phyloP scores from a whole-genome alignment of 78 protist species.

The Blattamonas nauphoetae region DNA sequence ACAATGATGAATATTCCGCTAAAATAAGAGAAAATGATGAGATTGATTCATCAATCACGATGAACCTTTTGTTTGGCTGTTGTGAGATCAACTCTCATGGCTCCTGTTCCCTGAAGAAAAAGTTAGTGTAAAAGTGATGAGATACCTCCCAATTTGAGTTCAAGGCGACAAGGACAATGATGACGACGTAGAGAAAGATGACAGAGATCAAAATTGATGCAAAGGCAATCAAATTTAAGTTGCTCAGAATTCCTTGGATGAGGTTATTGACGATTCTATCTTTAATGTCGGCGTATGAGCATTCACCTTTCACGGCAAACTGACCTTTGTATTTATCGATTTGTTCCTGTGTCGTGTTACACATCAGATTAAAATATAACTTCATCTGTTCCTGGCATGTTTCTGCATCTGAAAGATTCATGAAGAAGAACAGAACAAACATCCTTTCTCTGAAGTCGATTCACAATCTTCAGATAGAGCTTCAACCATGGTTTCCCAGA shows the following conservation, averaged over 20 bases:
- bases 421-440: not conserved
- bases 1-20: too few species aligned
- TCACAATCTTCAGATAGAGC: not conserved
- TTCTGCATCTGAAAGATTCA: not conserved
- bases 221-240: not conserved
- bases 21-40: too few species aligned
- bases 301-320: not conserved
- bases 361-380: too few species aligned
- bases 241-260: not conserved
- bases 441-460: not conserved
- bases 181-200: not conserved
- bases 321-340: too few species aligned
- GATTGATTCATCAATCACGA: not conserved
- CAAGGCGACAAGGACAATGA: not conserved
- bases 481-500: not conserved
- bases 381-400: too few species aligned
- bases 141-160: not conserved
- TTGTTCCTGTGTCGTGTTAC: too few species aligned
- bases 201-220: not conserved
- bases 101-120: not conserved
- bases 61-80: not conserved
- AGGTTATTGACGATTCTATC: not conserved
- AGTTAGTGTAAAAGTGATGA: not conserved
- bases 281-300: not conserved
- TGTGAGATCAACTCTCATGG: not conserved